Conservation (phyloP, 129 eudicot species). For the Oenanthe sinensis region DNA sequence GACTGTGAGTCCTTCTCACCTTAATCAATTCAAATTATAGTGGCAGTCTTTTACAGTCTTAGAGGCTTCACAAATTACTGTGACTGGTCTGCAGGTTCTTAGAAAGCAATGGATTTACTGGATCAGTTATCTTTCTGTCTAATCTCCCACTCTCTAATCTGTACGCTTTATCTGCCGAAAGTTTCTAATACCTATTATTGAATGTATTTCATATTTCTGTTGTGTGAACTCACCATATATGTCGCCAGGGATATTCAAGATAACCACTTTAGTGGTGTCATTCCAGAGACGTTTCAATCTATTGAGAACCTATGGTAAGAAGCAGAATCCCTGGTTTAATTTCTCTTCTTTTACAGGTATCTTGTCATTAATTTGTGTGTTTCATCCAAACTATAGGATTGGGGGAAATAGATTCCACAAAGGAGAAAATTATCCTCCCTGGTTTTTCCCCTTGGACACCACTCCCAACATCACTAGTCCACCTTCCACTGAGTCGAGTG, state of each 20-base stretch:
- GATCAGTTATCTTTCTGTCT: constrained; percentile 70
- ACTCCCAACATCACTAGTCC: constrained; percentile 45
- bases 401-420: constrained; percentile 62
- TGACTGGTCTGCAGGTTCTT: constrained; percentile 50
- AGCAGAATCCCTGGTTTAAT: constrained; percentile 1
- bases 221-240: constrained; percentile 8
- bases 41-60: constrained; percentile 2
- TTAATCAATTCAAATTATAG: constrained; percentile 6
- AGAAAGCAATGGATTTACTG: constrained; percentile 74
- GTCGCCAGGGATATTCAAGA: constrained; percentile 78
- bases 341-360: not conserved
- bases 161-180: constrained; percentile 29
- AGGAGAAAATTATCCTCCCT: constrained; percentile 57
- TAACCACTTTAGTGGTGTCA: constrained; percentile 87
- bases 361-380: not conserved
- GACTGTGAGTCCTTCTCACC: constrained; percentile 47
- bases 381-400: constrained; percentile 36
- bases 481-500: constrained; percentile 67
- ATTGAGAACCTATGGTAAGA: constrained; percentile 67
- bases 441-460: constrained; percentile 58
- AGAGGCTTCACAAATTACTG: not conserved
- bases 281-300: constrained; percentile 67
- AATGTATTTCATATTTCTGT: not conserved
- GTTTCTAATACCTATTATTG: not conserved
- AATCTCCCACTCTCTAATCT: constrained; percentile 64